These are phyloP conservation scores for Oryza glaberrima DNA, from an alignment of 176 grass and related monocot species.

Conservation along the genomic window DNA sequence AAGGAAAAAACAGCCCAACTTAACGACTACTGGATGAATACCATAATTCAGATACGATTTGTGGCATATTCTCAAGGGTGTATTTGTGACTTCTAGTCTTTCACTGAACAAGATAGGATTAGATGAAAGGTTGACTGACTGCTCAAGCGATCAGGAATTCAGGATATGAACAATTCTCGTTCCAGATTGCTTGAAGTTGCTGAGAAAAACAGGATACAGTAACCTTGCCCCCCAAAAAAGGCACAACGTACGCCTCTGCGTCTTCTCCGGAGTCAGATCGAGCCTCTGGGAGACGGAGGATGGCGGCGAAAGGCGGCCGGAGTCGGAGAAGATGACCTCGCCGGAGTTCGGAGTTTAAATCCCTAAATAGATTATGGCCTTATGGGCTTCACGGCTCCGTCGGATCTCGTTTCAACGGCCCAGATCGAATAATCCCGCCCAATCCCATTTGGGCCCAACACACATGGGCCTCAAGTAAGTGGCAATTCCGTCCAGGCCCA, in stretches of 20 bases:
- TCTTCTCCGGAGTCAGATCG: background rate
- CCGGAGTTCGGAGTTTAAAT: too few relatives aligned
- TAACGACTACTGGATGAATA: background rate
- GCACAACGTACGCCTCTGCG: background rate
- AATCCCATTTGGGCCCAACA: background rate
- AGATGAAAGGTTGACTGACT: background rate
- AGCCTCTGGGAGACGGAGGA: background rate
- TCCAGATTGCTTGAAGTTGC: background rate
- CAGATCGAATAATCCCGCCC: too few relatives aligned
- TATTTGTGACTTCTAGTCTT: background rate
- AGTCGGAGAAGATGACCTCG: background rate
- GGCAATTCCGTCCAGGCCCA: background rate
- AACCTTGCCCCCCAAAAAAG: too few relatives aligned
- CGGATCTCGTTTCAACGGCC: too few relatives aligned
- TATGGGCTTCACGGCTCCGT: too few relatives aligned
- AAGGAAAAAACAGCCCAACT: background rate
- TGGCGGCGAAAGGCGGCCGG: background rate
- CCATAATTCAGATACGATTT: background rate
- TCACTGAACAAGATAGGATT: background rate
- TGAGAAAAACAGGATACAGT: too few relatives aligned
- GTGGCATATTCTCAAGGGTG: background rate
- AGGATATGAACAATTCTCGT: background rate
- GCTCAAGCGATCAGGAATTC: background rate
- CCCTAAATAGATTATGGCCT: too few relatives aligned
- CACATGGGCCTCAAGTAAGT: too few relatives aligned